Evolutionary conservation across 176 grass and related monocot species (phyloP).

Genomic region (Zoysia pacifica): DNA sequence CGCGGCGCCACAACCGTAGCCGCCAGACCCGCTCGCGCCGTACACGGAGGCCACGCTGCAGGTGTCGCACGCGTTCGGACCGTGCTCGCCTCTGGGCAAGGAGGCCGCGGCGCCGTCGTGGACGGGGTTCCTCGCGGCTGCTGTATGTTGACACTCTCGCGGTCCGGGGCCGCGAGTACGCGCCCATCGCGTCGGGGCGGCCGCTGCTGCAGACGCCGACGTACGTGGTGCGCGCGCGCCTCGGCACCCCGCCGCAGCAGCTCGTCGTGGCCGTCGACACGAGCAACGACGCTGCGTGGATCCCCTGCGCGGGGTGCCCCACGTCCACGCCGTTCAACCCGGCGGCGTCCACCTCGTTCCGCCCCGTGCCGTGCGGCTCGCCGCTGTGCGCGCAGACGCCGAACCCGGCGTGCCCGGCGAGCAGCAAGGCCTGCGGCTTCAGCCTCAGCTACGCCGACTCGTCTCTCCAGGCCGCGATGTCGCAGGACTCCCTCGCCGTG

Average conservation of each 20-base stretch:
- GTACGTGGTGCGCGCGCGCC: slow-evolving; percentile 74
- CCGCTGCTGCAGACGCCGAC: slow-evolving; percentile 83
- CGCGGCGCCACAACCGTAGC: slow-evolving; percentile 27
- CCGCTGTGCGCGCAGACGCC: slow-evolving; percentile 59
- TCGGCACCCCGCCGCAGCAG: slow-evolving; percentile 70
- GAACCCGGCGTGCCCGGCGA: slow-evolving; percentile 46
- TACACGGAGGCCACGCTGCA: slow-evolving; percentile 54
- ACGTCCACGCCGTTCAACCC: slow-evolving; percentile 52
- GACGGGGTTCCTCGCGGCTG: slow-evolving; percentile 59
- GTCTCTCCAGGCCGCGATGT: slow-evolving; percentile 55
- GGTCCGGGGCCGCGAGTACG: slow-evolving; percentile 45
- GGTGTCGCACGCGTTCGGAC: slow-evolving; percentile 64
- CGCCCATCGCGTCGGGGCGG: slow-evolving; percentile 71
- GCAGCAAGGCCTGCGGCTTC: slow-evolving; percentile 56
- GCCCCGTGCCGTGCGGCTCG: slow-evolving; percentile 54
- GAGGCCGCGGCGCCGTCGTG: slow-evolving; percentile 42
- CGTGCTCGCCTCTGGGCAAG: slow-evolving; percentile 53
- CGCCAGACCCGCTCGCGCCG: neutral
- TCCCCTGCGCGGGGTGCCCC: slow-evolving; percentile 63
- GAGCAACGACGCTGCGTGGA: slow-evolving; percentile 83
- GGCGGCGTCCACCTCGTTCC: slow-evolving; percentile 46
- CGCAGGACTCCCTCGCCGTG: slow-evolving; percentile 70
- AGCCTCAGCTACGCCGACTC: slow-evolving; percentile 71
- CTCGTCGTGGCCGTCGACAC: slow-evolving; percentile 84
- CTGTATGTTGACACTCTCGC: slow-evolving; percentile 62